A percentile compares a stretch with the other conserved stretches of the same genome.
Evolutionary conservation across 1,284 basidiomycete genomes (phyloP).

Genomic region (Salmacisia buchloeana): DNA sequence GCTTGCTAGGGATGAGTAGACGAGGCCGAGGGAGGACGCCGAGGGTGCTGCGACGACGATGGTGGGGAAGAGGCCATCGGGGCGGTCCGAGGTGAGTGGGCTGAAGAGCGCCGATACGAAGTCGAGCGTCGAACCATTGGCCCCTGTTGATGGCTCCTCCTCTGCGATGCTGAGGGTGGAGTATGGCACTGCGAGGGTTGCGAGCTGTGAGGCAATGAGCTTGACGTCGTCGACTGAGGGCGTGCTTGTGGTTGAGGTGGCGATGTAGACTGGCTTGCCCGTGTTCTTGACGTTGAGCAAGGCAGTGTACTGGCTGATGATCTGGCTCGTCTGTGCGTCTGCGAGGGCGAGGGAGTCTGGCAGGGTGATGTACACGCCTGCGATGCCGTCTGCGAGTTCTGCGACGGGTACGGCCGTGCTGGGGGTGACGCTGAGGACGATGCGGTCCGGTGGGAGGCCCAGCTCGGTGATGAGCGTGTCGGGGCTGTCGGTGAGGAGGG

Average conservation of each 20-base stretch:
- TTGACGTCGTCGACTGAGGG: constrained; percentile 27
- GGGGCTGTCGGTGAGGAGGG: constrained; percentile 38
- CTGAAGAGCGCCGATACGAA: constrained; percentile 51
- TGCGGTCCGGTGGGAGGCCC: constrained; percentile 23
- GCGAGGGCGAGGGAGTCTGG: constrained; percentile 16
- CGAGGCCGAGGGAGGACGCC: constrained; percentile 77
- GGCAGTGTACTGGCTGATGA: constrained; percentile 24
- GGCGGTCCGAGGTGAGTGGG: constrained; percentile 74
- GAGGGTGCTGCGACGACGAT: constrained; percentile 59
- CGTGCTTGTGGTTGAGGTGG: constrained; percentile 16
- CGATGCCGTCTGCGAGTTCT: constrained; percentile 24
- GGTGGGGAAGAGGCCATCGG: constrained; percentile 88
- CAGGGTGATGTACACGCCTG: constrained; percentile 30
- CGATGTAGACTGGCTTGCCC: constrained; percentile 42
- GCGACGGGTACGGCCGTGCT: constrained; percentile 23
- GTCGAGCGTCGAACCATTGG: constrained; percentile 32
- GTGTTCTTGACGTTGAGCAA: constrained; percentile 30
- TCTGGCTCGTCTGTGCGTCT: constrained; percentile 23
- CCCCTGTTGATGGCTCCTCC: constrained; percentile 14
- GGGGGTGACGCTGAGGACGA: constrained; percentile 24
- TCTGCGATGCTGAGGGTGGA: constrained; percentile 22
- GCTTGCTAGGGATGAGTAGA: constrained; percentile 90
- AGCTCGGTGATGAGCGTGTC: constrained; percentile 36
- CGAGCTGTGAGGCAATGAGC: constrained; percentile 21
- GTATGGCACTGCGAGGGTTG: constrained; percentile 35